phyloP scores from a whole-genome alignment of 306 rosid genomes.

The Pterocarpus macrocarpus region DNA sequence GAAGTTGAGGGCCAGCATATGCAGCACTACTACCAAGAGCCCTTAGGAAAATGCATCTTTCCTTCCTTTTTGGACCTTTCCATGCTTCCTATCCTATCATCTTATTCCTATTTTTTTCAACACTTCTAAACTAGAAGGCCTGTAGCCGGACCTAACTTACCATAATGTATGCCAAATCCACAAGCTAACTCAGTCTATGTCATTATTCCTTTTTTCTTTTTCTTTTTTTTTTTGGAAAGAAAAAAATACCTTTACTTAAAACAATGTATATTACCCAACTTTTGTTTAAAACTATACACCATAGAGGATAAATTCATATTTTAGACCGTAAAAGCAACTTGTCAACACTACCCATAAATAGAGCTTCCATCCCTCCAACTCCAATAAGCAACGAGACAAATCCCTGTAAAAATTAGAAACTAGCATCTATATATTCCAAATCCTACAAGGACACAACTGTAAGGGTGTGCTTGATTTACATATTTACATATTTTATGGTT shows the following conservation, averaged over 20 bases:
- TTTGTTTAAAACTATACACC: neutral
- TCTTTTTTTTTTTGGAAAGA: neutral
- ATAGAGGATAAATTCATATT: neutral
- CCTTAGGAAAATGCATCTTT: neutral
- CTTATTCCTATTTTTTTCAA: neutral
- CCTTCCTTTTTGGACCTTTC: neutral
- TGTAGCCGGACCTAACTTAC: neutral
- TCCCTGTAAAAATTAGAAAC: neutral
- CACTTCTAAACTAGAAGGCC: constrained; percentile 20
- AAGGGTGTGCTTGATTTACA: neutral
- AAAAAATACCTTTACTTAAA: neutral
- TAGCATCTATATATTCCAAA: neutral
- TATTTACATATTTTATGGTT: neutral
- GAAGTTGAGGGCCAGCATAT: neutral
- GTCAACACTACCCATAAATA: neutral
- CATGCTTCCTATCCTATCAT: constrained; percentile 1
- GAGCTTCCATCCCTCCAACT: neutral
- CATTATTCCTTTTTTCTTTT: neutral
- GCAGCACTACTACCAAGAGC: neutral
- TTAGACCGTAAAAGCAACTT: constrained; percentile 6
- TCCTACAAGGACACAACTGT: too few species aligned
- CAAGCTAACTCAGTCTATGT: constrained; percentile 9
- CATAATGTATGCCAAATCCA: neutral
- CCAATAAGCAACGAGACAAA: neutral
- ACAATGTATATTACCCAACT: neutral